A percentile compares a stretch with the other conserved stretches of the same genome.
Evolutionary conservation across 2,329 filamentous ascomycete species (phyloP).

Genomic region (Cladosporium sphaerospermum): DNA sequence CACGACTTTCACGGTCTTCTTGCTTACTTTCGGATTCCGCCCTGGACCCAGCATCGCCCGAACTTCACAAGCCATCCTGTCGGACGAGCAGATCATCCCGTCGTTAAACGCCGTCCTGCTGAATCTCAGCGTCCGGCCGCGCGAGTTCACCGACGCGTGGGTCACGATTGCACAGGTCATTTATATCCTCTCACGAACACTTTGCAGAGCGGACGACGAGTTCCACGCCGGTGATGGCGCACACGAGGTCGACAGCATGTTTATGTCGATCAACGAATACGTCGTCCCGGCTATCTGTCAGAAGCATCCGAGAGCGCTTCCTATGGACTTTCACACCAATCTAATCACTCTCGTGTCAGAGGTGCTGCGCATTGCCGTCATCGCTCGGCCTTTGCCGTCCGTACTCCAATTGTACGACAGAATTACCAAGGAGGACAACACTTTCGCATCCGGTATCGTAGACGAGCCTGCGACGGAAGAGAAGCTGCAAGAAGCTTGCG

Average conservation of each 20-base stretch:
- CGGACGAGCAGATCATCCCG: neutral
- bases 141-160: conserved; percentile 19
- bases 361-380: neutral
- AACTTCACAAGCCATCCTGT: neutral
- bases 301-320: conserved; percentile 27
- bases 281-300: conserved; percentile 24
- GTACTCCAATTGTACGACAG: neutral
- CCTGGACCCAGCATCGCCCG: neutral
- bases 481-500: conserved; percentile 15
- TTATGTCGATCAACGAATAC: conserved; percentile 19
- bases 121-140: conserved; percentile 4
- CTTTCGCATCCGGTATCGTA: neutral
- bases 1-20: conserved; percentile 4
- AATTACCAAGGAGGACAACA: neutral
- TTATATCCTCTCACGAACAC: conserved; percentile 11
- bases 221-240: conserved; percentile 3
- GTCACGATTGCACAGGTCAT: conserved; percentile 17
- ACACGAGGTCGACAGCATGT: conserved; percentile 12
- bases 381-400: neutral
- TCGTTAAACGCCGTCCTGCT: conserved; percentile 7
- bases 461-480: neutral
- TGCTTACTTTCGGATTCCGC: conserved; percentile 5
- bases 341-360: conserved; percentile 9
- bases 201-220: conserved; percentile 8
- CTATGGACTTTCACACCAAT: conserved; percentile 20